Evolutionary conservation across 441 rosid species (phyloP).

Genomic region (Erodium moschatum): DNA sequence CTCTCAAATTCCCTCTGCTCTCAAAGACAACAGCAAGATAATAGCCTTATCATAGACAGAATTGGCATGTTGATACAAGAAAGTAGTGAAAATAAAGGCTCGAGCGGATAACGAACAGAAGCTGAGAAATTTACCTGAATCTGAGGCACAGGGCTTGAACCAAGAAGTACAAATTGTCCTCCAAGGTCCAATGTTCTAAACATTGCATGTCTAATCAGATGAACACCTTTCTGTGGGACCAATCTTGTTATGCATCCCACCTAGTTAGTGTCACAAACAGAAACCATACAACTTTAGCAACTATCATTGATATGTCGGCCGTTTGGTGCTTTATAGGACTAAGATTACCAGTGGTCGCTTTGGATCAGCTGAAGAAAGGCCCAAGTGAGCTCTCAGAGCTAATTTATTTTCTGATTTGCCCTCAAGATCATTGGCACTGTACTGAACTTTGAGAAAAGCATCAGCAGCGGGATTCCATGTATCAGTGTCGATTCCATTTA

Average conservation of each 20-base stretch:
- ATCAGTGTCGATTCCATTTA: slow-evolving; percentile 86
- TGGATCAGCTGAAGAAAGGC: slow-evolving; percentile 56
- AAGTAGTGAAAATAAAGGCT: background rate
- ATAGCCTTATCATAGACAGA: background rate
- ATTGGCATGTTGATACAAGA: slow-evolving; percentile 4
- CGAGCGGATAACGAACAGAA: background rate
- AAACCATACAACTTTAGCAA: slow-evolving; percentile 4
- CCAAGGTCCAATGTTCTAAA: slow-evolving; percentile 85
- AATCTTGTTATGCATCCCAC: slow-evolving; percentile 93
- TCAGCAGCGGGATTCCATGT: slow-evolving; percentile 87
- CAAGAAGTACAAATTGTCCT: slow-evolving; percentile 87
- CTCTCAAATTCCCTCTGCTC: slow-evolving; percentile 78
- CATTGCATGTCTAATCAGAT: slow-evolving; percentile 88
- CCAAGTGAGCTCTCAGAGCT: slow-evolving; percentile 53
- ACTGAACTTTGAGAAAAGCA: slow-evolving; percentile 64
- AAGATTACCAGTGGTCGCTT: slow-evolving; percentile 64
- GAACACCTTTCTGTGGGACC: slow-evolving; percentile 93
- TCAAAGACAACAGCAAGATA: slow-evolving; percentile 13
- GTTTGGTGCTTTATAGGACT: slow-evolving; percentile 2
- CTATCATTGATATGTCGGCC: background rate
- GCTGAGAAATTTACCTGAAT: slow-evolving; percentile 49
- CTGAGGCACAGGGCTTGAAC: slow-evolving; percentile 90
- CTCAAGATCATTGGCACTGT: slow-evolving; percentile 58
- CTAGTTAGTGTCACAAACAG: slow-evolving; percentile 24
- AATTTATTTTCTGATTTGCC: slow-evolving; percentile 80